Evolutionary conservation across 2,329 filamentous ascomycete species (phyloP), one percentile per base, ranked within the genome.

Genomic region (Colletotrichum brevisporum): DNA sequence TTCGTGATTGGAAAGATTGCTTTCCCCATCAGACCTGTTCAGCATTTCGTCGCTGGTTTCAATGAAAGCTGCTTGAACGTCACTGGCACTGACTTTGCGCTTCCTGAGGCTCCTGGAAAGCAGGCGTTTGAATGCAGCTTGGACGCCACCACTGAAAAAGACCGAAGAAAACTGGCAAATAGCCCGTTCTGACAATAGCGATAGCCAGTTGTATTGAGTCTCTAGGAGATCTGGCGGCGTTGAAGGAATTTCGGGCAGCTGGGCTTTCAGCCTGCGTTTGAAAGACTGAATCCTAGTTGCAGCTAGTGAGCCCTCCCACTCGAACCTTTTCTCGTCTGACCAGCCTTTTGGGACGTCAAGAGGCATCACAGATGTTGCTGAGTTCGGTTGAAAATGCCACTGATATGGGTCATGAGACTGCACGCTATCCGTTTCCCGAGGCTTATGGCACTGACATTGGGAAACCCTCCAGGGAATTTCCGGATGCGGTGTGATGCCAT

Each of bases 191-290:
- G 24, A 24, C 24, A 53, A 36, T 16, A 53, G 50, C 21, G 50
- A 53, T 6, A 53, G 15, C 50, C 50, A 36, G 50, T 36, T 27
- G 24, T 53, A n/a, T 21, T 53, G 21, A 26, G 12, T 8, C 4
- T 31, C 50, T 5, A 31, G 50, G 26, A 52, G 50, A 52, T 31
- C 50, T 52, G 50, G 50, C 18, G 21, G 50, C 5, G 24, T 52
- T 21, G 13, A 31, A 26, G 50, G 50, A 52, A 26, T 2, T 31
- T 31, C 18, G 6, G 50, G 27, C 24, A 52, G 50, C 50, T 52
- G 50, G 18, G 50, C 50, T 31, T 52, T 52, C 50, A 52, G 26
- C 24, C 50, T 52, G 50, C 50, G 50, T 52, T 52, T 52, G 18
- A 52, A 52, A 15, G 50, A 52, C 24, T 52, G 50, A 31, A 52